Evolutionary conservation across 2,329 filamentous ascomycete species (phyloP), one percentile per base, ranked within the genome.

Genomic region (Ilyonectria sp.): DNA sequence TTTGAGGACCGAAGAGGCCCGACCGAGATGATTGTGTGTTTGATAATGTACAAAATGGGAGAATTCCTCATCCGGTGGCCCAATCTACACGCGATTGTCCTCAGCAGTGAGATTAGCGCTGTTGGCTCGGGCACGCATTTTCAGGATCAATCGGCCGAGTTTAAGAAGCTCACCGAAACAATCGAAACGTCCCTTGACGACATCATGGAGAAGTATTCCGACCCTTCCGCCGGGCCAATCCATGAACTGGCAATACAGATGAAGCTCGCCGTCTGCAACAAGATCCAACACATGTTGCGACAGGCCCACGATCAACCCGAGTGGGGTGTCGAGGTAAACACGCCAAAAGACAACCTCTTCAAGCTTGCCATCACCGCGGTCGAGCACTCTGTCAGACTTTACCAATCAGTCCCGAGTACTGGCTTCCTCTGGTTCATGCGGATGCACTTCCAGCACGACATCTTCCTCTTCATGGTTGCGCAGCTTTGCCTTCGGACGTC

Each of bases 1-100:
- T 56, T 65, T 13, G 17, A 53, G 4, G 37, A 60, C 23, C 21
- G 49, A 2, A 26, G 61, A 6, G 57, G 60, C 3, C 65, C 65
- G 17, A 68, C 60, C 0, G 65, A 68, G 35, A 68, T 68, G 65
- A 60, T 63, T n/a, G 29, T 68, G 4, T 65, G 65, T 31, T 29
- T 68, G 6, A n/a, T 68, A 4, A 21, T 68, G 11, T 65, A 56
- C 37, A 60, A 65, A 15, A 23, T 68, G 29, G 65, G 57, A 13
- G 52, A 68, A 17, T 46, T 61, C 2, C 21, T 60, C 10, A 9
- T 61, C 1, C 46, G 37, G 15, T 37, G 33, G 2, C 50, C 58
- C 1, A 17, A 31, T 15, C 37, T 54, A 7, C 63, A 55, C 17
- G 26, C 60, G 1, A 11, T 49, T 9, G 8, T 60, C 19, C 49